Evolutionary conservation across 495 filamentous ascomycete species (phyloP).

Genomic region (Xylaria castorea): DNA sequence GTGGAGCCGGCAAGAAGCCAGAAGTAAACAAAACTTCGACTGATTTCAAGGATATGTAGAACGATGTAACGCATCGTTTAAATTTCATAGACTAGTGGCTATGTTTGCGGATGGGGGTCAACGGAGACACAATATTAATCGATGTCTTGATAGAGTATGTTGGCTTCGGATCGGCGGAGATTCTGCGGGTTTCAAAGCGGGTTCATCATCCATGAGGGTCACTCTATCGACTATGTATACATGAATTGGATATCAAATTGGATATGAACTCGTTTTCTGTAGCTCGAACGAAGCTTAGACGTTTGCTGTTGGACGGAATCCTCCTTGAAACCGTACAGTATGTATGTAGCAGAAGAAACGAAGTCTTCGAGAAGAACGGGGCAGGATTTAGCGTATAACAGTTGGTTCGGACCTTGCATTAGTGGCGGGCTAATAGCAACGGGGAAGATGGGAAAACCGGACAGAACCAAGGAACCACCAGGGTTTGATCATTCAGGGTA

Average conservation of each 20-base stretch:
- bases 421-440: conserved; percentile 20
- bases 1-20: conserved; percentile 14
- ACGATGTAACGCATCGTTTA: conserved; percentile 26
- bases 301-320: background rate
- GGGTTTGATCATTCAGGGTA: conserved; percentile 15
- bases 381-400: conserved; percentile 8
- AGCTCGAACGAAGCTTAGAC: background rate
- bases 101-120: background rate
- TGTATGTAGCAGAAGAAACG: background rate
- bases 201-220: background rate
- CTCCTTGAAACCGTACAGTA: conserved; percentile 17
- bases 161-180: background rate
- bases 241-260: background rate
- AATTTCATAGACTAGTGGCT: conserved; percentile 5
- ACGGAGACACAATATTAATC: conserved; percentile 9
- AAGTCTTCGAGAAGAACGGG: conserved; percentile 29
- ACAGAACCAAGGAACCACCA: conserved; percentile 9
- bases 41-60: conserved; percentile 17
- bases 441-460: conserved; percentile 24
- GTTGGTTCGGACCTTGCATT: conserved; percentile 32
- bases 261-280: background rate
- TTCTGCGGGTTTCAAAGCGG: background rate
- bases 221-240: background rate
- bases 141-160: conserved; percentile 14
- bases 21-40: conserved; percentile 12